A percentile compares a stretch with the other conserved stretches of the same genome.
Conservation (phyloP, 2,329 filamentous ascomycete species). For the Botrytis byssoidea region DNA sequence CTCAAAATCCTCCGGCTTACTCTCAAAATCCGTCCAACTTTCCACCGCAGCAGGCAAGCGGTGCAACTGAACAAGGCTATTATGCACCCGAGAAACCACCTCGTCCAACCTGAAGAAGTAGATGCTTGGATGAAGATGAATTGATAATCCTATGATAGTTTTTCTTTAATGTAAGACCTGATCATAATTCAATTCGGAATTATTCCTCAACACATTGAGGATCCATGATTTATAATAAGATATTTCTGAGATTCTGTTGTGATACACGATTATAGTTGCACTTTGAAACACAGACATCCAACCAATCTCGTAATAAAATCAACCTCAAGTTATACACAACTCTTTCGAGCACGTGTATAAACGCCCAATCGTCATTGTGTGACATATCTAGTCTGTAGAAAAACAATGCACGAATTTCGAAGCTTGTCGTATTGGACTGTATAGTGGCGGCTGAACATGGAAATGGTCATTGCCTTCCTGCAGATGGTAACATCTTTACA, state of each 20-base stretch:
- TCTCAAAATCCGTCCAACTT: background rate
- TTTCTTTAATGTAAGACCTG: background rate
- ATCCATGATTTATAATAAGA: background rate
- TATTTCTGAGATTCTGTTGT: background rate
- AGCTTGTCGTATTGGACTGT: background rate
- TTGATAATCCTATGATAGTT: background rate
- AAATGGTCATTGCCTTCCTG: background rate
- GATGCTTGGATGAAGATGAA: background rate
- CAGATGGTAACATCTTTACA: background rate
- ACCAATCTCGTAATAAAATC: background rate
- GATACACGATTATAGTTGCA: background rate
- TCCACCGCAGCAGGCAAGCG: constrained; percentile 7
- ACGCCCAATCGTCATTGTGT: background rate
- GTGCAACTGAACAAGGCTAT: constrained; percentile 11
- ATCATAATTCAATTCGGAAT: background rate
- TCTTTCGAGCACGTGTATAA: background rate
- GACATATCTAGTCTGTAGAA: background rate
- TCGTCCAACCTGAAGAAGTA: constrained; percentile 1
- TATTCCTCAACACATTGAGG: background rate
- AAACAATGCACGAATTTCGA: background rate
- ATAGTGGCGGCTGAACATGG: background rate
- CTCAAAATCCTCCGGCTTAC: constrained; percentile 3
- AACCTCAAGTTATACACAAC: background rate
- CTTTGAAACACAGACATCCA: background rate
- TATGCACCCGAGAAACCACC: constrained; percentile 21